These are phyloP conservation scores for Dendrostoma leiphaemia DNA, from an alignment of 2,329 filamentous ascomycete genomes.

Conservation along the genomic window DNA sequence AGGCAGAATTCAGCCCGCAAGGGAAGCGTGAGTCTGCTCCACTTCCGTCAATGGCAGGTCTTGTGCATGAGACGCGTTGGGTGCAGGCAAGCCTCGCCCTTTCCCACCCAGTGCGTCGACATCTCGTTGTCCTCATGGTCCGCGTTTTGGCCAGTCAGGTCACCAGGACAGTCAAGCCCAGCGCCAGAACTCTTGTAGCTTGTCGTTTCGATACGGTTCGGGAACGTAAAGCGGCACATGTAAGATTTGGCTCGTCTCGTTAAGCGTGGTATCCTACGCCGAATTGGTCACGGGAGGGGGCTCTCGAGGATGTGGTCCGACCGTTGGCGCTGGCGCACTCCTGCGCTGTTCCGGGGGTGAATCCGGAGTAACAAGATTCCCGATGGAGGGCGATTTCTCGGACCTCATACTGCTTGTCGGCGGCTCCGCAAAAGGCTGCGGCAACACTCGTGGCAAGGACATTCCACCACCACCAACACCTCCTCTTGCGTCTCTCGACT, in stretches of 20 bases:
- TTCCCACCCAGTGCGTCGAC: too few relatives aligned
- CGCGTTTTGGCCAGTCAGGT: too few relatives aligned
- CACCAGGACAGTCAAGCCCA: too few relatives aligned
- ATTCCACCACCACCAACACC: background rate
- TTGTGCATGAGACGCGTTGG: too few relatives aligned
- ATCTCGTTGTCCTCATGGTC: too few relatives aligned
- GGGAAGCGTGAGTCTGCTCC: too few relatives aligned
- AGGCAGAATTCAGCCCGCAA: too few relatives aligned
- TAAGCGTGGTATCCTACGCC: background rate
- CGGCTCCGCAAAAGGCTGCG: slow-evolving; percentile 7
- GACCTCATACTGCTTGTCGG: slow-evolving; percentile 2
- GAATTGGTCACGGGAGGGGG: slow-evolving; percentile 16
- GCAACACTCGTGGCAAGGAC: background rate
- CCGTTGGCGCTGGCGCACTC: background rate
- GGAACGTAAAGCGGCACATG: background rate
- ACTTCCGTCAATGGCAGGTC: too few relatives aligned
- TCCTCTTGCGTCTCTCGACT: slow-evolving; percentile 6
- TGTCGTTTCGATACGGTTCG: too few relatives aligned
- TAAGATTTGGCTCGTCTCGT: background rate
- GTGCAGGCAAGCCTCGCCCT: too few relatives aligned
- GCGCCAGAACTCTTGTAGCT: too few relatives aligned
- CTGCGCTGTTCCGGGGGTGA: slow-evolving; percentile 8
- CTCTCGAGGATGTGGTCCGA: slow-evolving; percentile 3
- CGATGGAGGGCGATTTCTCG: slow-evolving; percentile 20
- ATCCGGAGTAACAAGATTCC: slow-evolving; percentile 19